Evolutionary conservation across 2,329 filamentous ascomycete genomes (phyloP).

Genomic region (Epichloe baconii): DNA sequence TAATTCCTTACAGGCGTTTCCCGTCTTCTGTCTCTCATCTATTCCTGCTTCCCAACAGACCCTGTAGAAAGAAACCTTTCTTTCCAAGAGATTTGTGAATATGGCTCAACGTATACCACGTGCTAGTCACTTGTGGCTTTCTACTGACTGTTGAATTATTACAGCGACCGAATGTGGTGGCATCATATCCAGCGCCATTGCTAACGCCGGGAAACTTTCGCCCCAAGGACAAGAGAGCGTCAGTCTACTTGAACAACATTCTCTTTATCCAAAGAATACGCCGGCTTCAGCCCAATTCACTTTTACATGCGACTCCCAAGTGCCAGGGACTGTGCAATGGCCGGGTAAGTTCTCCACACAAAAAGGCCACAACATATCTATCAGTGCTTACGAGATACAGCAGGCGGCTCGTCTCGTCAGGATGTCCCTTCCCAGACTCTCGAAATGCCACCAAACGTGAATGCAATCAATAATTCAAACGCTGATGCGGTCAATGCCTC

Average conservation of each 20-base stretch:
- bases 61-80: not conserved
- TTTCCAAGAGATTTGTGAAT: not conserved
- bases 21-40: not conserved
- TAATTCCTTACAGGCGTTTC: not conserved
- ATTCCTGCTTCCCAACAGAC: not conserved
- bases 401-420: conserved; percentile 9
- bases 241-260: conserved; percentile 62
- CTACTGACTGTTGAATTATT: not conserved
- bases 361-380: not conserved
- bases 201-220: conserved; percentile 64
- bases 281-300: conserved; percentile 83
- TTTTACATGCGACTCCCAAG: conserved; percentile 87
- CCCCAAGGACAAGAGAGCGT: conserved; percentile 63
- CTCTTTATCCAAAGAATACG: conserved; percentile 40
- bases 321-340: conserved; percentile 66
- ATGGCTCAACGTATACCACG: not conserved
- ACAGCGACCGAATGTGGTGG: conserved; percentile 40
- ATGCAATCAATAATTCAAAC: conserved; percentile 8
- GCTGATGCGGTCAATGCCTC: conserved; percentile 15
- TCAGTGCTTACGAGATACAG: not conserved
- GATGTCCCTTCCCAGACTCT: conserved; percentile 9
- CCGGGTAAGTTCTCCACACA: conserved; percentile 34
- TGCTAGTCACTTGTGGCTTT: not conserved
- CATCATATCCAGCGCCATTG: conserved; percentile 86
- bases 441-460: conserved; percentile 6